Evolutionary conservation across 2,329 filamentous ascomycete species (phyloP).

Genomic region (Aspergillus eucalypticola): DNA sequence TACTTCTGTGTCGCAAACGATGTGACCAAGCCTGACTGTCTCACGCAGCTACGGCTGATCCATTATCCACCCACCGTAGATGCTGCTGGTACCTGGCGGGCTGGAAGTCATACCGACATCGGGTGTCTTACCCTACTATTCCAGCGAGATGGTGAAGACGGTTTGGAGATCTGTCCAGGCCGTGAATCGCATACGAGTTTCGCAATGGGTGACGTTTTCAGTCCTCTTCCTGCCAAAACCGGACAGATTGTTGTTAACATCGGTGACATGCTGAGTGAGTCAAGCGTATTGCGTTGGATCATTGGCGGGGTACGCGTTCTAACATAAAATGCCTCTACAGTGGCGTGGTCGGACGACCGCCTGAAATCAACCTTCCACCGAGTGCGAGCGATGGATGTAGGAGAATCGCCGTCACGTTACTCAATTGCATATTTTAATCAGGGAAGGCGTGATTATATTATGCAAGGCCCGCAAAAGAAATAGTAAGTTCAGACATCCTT

Average conservation of each 20-base stretch:
- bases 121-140: slow-evolving; percentile 13
- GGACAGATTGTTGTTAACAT: slow-evolving; percentile 21
- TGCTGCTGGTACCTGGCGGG: slow-evolving; percentile 10
- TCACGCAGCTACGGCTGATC: slow-evolving; percentile 9
- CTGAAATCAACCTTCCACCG: slow-evolving; percentile 12
- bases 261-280: slow-evolving; percentile 20
- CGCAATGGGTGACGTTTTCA: slow-evolving; percentile 13
- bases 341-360: slow-evolving; percentile 13
- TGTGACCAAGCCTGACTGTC: slow-evolving; percentile 4
- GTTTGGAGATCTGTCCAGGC: slow-evolving; percentile 10
- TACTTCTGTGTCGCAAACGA: slow-evolving; percentile 7
- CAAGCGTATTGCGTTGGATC: too few species aligned
- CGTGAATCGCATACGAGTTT: slow-evolving; percentile 7
- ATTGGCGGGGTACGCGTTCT: too few species aligned
- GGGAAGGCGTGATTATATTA: background rate
- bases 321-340: background rate
- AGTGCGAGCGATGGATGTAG: slow-evolving; percentile 7
- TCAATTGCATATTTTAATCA: slow-evolving; percentile 12
- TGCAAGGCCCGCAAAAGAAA: slow-evolving; percentile 9
- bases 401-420: slow-evolving; percentile 5
- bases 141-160: slow-evolving; percentile 12
- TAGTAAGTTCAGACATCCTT: slow-evolving; percentile 4
- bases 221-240: slow-evolving; percentile 15
- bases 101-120: slow-evolving; percentile 12
- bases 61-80: slow-evolving; percentile 6